Base-by-base conservation (phyloP, 106 monocot species). In the Narthecium ossifragum region DNA sequence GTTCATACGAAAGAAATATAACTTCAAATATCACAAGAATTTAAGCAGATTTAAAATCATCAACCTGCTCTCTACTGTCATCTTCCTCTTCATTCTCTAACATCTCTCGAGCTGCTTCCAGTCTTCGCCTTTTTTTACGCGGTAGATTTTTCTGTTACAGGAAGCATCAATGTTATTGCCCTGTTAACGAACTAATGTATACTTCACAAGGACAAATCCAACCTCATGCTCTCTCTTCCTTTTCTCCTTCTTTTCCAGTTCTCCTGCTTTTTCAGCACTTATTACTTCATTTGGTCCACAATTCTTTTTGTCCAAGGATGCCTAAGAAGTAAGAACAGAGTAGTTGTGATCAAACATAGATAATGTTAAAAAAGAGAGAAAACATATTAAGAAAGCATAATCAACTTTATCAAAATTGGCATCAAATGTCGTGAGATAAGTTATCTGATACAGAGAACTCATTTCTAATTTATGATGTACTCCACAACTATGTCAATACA, bases 141-240 rank as follows among this genome's bases (percentile, higher is more conserved):
- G 96, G 96, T 47, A 96, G 60, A 57, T 81, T 86, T 75, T 90
- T 96, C 90, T 96, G 70, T 40, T 37, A 38, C n/a, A n/a, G n/a
- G n/a, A n/a, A n/a, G n/a, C n/a, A n/a, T n/a, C n/a, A n/a, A n/a
- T n/a, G n/a, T n/a, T n/a, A n/a, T n/a, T n/a, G n/a, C n/a, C n/a
- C n/a, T n/a, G n/a, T n/a, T n/a, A n/a, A n/a, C n/a, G n/a, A n/a
- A n/a, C n/a, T n/a, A n/a, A n/a, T n/a, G 43, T 43, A 46, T 34
- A 18, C 63, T 24, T 49, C 55, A 63, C 15, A 67, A 1, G 5
- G 40, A 29, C 30, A 54, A 10, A 30, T 28, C 25, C 4, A 11
- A 96, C 96, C 84, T 96, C 90, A 11, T 62, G 83, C 62, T 90
- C 96, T 34, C 75, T 73, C 73, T 37, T 83, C 53, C 75, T 83